These are phyloP conservation scores for Chytridium lagenaria DNA, from an alignment of 371 early-diverging fungal genomes.

Conservation along the genomic window DNA sequence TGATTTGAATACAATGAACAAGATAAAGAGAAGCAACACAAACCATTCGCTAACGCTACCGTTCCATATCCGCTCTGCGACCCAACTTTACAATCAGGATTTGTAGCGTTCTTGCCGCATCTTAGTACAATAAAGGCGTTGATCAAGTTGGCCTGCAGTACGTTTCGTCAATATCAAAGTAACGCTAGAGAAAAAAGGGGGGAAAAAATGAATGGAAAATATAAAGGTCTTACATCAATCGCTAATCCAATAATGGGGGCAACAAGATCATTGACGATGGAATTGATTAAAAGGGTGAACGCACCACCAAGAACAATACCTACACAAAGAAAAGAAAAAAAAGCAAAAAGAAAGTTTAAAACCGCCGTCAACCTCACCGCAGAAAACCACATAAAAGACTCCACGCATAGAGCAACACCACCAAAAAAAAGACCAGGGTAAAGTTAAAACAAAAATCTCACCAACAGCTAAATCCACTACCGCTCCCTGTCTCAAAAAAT, in stretches of 20 bases:
- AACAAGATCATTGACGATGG: constrained; percentile 44
- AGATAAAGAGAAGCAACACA: not conserved
- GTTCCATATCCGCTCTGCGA: constrained; percentile 6
- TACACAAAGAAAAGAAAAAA: not conserved
- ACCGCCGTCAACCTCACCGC: no score
- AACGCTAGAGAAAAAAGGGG: not conserved
- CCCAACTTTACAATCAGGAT: constrained; percentile 9
- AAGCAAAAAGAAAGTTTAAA: not conserved
- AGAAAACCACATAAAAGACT: not conserved
- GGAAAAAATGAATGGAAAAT: no score
- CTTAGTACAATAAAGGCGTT: constrained; percentile 20
- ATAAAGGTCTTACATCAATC: not conserved
- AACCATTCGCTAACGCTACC: not conserved
- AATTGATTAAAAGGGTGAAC: constrained; percentile 33
- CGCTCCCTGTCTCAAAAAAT: constrained; percentile 6
- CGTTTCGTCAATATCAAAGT: not conserved
- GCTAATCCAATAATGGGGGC: constrained; percentile 35
- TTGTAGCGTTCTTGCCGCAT: not conserved
- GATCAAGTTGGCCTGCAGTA: constrained; percentile 24
- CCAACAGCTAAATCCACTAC: constrained; percentile 1
- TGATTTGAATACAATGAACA: not conserved
- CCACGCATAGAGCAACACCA: not conserved
- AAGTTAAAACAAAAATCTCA: not conserved
- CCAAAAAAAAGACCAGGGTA: not conserved
- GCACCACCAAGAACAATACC: constrained; percentile 4